phyloP scores from a whole-genome alignment of 2,329 filamentous ascomycete species.

The Neobulgaria alba region DNA sequence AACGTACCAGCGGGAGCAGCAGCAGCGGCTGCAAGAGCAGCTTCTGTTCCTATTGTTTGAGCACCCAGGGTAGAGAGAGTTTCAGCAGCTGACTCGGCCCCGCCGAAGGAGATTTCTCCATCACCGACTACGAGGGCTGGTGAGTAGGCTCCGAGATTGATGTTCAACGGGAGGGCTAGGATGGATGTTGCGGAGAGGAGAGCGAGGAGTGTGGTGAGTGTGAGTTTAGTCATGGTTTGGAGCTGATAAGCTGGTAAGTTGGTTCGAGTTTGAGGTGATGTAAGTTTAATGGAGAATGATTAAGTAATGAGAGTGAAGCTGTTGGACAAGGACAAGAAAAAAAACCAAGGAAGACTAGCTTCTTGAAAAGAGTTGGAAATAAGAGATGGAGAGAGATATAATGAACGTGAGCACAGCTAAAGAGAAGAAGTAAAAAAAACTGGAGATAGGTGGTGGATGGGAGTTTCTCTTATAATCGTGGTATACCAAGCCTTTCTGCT shows the following conservation, averaged over 20 bases:
- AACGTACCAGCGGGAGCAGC: slow-evolving; percentile 17
- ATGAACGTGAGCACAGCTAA: slow-evolving; percentile 23
- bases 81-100: slow-evolving; percentile 10
- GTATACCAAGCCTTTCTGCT: too few relatives aligned
- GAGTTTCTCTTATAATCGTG: too few relatives aligned
- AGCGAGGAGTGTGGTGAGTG: background rate
- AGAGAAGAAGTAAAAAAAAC: slow-evolving; percentile 12
- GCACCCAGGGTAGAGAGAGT: background rate
- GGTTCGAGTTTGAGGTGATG: too few relatives aligned
- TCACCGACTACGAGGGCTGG: slow-evolving; percentile 45
- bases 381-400: slow-evolving; percentile 8
- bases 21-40: slow-evolving; percentile 21
- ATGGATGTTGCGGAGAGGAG: background rate
- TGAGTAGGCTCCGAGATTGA: slow-evolving; percentile 44
- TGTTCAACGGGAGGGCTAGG: slow-evolving; percentile 38
- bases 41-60: too few relatives aligned
- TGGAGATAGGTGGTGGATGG: slow-evolving; percentile 1
- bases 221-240: too few relatives aligned
- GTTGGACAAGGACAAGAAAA: too few relatives aligned
- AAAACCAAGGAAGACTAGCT: slow-evolving; percentile 20
- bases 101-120: slow-evolving; percentile 41
- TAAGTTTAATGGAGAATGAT: too few relatives aligned
- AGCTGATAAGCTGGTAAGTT: too few relatives aligned
- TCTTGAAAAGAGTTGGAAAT: too few relatives aligned
- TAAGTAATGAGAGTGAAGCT: background rate